phyloP scores from a whole-genome alignment of 1,284 basidiomycete genomes.

The Apiotrichum montevideense region DNA sequence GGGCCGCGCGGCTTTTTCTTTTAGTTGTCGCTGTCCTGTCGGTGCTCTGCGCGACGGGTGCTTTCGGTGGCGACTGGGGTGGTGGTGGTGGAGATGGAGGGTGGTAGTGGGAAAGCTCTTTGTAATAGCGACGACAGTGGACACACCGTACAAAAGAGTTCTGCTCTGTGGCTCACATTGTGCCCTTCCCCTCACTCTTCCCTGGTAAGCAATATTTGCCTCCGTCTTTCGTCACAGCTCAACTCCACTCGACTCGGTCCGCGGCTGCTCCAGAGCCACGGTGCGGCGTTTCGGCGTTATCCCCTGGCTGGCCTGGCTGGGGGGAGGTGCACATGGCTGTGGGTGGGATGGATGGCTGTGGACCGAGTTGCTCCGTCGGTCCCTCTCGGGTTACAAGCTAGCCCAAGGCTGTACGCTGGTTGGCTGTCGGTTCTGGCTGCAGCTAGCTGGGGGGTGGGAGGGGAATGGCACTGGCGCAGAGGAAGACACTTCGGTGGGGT shows the following conservation, averaged over 20 bases:
- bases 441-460: too few relatives aligned
- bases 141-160: conserved; percentile 1
- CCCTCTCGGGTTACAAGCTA: too few relatives aligned
- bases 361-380: not conserved
- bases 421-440: not conserved
- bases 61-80: not conserved
- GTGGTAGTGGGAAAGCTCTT: too few relatives aligned
- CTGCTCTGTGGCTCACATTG: not conserved
- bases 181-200: not conserved
- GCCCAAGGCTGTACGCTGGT: too few relatives aligned
- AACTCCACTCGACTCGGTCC: not conserved
- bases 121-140: too few relatives aligned
- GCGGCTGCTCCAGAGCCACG: not conserved
- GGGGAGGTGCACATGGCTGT: not conserved
- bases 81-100: not conserved
- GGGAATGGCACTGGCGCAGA: too few relatives aligned
- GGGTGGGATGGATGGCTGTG: not conserved
- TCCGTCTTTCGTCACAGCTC: too few relatives aligned
- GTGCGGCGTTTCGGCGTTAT: not conserved
- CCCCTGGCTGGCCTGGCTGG: not conserved
- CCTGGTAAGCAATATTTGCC: too few relatives aligned
- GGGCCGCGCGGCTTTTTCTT: not conserved
- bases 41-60: not conserved
- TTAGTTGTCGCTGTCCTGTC: too few relatives aligned
- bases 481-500: too few relatives aligned